These are phyloP conservation scores for Debaryomyces nepalensis DNA, from an alignment of 1,139 yeast genomes.

Conservation along the genomic window DNA sequence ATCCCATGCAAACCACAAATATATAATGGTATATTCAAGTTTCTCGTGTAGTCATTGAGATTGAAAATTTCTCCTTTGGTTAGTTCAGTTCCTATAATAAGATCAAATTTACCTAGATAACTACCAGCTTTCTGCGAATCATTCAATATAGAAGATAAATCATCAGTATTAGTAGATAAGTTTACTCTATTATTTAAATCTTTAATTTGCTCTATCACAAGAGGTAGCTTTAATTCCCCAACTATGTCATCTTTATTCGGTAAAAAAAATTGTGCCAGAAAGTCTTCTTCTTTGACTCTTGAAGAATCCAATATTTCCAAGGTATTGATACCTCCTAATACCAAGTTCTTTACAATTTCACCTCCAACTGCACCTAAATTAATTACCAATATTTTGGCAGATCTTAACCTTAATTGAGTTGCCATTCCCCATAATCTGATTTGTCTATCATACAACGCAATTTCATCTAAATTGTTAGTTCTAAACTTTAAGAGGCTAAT, in stretches of 20 bases:
- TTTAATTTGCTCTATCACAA: conserved; percentile 57
- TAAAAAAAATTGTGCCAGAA: conserved; percentile 81
- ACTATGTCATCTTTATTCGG: conserved; percentile 51
- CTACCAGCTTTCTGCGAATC: conserved; percentile 24
- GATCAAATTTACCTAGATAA: conserved; percentile 64
- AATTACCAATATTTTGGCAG: conserved; percentile 70
- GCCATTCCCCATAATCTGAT: conserved; percentile 96
- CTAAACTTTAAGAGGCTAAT: not conserved
- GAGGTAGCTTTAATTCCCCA: conserved; percentile 59
- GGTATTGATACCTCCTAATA: conserved; percentile 85
- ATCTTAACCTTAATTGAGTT: conserved; percentile 81
- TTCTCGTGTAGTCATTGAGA: conserved; percentile 60
- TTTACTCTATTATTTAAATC: conserved; percentile 82
- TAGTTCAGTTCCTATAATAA: conserved; percentile 78
- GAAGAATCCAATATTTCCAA: conserved; percentile 71
- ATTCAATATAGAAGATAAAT: conserved; percentile 31
- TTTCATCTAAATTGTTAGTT: conserved; percentile 58
- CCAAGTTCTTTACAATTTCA: conserved; percentile 82
- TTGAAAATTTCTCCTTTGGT: conserved; percentile 41
- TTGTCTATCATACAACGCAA: conserved; percentile 92
- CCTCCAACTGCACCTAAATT: conserved; percentile 76
- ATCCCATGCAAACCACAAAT: conserved; percentile 75
- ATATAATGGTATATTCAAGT: conserved; percentile 65
- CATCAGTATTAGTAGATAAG: conserved; percentile 44
- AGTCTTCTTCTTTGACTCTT: conserved; percentile 61